Conservation (phyloP, 2,329 filamentous ascomycete genomes). For the Aspergillus sp. region DNA sequence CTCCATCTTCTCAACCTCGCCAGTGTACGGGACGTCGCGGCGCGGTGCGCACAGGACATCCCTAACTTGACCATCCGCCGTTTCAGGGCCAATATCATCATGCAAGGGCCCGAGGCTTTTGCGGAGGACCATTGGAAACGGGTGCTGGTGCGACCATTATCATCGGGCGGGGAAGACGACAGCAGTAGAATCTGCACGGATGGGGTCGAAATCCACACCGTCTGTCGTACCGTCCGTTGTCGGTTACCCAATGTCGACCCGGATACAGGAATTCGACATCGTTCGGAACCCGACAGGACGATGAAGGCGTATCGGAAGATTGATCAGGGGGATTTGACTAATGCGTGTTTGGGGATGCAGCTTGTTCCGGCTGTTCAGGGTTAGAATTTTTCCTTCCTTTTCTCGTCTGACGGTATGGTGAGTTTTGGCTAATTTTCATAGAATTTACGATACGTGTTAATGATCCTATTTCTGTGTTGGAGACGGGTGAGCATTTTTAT, state of each 20-base stretch:
- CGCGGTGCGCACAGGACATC: slow-evolving; percentile 32
- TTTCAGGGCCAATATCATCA: slow-evolving; percentile 55
- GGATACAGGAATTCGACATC: slow-evolving; percentile 47
- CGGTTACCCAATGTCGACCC: slow-evolving; percentile 57
- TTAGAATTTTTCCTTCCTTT: slow-evolving; percentile 12
- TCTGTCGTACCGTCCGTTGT: slow-evolving; percentile 55
- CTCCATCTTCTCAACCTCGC: slow-evolving; percentile 53
- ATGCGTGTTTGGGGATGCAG: slow-evolving; percentile 52
- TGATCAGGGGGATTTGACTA: slow-evolving; percentile 45
- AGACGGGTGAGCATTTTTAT: slow-evolving; percentile 41
- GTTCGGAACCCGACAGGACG: slow-evolving; percentile 44
- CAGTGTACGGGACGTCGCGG: slow-evolving; percentile 49
- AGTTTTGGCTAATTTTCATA: slow-evolving; percentile 10
- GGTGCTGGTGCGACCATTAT: slow-evolving; percentile 36
- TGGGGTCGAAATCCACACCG: slow-evolving; percentile 39
- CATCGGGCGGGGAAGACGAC: slow-evolving; percentile 3
- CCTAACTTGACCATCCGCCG: slow-evolving; percentile 47
- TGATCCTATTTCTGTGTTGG: slow-evolving; percentile 35
- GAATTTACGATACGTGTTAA: slow-evolving; percentile 33
- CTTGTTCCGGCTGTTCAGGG: slow-evolving; percentile 32
- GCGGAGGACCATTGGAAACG: slow-evolving; percentile 55
- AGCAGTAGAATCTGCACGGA: slow-evolving; percentile 14
- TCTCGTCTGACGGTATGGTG: not conserved
- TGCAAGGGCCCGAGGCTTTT: slow-evolving; percentile 50
- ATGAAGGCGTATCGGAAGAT: slow-evolving; percentile 47